Conservation (phyloP, 176 grass and related monocot genomes). For the Saccharum officinarum region DNA sequence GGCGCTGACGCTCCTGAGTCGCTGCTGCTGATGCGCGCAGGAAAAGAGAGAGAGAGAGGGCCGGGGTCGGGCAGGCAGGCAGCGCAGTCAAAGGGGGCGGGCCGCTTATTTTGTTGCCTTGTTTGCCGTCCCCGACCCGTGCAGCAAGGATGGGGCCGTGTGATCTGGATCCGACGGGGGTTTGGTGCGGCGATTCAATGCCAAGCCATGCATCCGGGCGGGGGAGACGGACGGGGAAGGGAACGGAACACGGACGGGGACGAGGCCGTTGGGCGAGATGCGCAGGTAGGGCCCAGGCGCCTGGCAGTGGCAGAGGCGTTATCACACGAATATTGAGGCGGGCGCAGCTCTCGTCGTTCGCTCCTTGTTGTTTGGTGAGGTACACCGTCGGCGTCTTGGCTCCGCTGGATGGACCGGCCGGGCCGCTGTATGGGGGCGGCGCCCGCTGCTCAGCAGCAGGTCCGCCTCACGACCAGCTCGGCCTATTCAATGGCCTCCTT, state of each 20-base stretch:
- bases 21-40: not conserved
- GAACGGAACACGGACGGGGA: too few relatives aligned
- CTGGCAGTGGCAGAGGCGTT: too few relatives aligned
- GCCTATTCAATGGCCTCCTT: conserved; percentile 34
- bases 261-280: too few relatives aligned
- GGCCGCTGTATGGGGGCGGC: not conserved
- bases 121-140: not conserved
- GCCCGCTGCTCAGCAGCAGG: not conserved
- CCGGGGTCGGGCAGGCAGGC: not conserved
- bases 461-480: conserved; percentile 26
- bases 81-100: conserved; percentile 50
- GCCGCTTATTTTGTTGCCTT: conserved; percentile 19
- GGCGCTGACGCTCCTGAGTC: conserved; percentile 19
- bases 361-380: not conserved
- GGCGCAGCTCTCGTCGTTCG: too few relatives aligned
- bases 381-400: conserved; percentile 14
- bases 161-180: too few relatives aligned
- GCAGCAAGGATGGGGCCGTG: not conserved
- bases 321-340: not conserved
- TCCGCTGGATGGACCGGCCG: not conserved
- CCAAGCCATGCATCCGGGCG: too few relatives aligned
- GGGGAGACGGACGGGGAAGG: too few relatives aligned
- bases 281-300: not conserved
- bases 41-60: too few relatives aligned
- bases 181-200: too few relatives aligned